Evolutionary conservation across 352 stramenopile genomes (phyloP), one percentile per base, ranked within the genome.

Genomic region (Pythium volutum): DNA sequence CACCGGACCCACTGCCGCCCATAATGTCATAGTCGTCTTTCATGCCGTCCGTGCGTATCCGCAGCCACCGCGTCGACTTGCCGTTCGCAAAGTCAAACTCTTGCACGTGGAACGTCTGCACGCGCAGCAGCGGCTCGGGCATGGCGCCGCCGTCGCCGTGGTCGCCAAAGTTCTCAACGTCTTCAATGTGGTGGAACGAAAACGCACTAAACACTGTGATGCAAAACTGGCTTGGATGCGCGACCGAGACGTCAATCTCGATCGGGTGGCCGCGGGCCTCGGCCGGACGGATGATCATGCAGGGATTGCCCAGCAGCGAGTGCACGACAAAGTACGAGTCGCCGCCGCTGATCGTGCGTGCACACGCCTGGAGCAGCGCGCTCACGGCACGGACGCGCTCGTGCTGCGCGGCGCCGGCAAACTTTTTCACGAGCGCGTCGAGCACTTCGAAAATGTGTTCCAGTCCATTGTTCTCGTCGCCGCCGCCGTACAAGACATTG

Each of bases 361-460:
- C 84, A 47, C 79, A 91, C 10, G 84, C 84, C 56, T 93, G 81
- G 23, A 91, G 62, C 15, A 93, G 47, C 11, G 84, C 70, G 43
- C 84, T 89, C 11, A 93, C 81, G 16, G 72, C 78, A 8, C 77
- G 74, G 9, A 93, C 81, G 14, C 81, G 79, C 46, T 90, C 81
- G 27, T 88, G 76, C 15, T 81, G 71, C 0, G 77, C 76, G 26
- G 77, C 76, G 29, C 74, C 73, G 5, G 79, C 77, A 59, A 90
- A 90, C 26, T 74, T 70, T 53, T 89, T 85, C 47, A 92, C 84
- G 50, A 84, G 79, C 16, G 64, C 71, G 46, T 92, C 83, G 1
- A 92, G 71, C 12, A 89, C 83, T 54, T 92, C 78, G 23, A 92
- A 92, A 41, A 92, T 92, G 66, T 92, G 79, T 39, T 92, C 83